Evolutionary conservation across 225 moss, liverwort and hornwort species (phyloP).

Genomic region (Lunularia cruciata): DNA sequence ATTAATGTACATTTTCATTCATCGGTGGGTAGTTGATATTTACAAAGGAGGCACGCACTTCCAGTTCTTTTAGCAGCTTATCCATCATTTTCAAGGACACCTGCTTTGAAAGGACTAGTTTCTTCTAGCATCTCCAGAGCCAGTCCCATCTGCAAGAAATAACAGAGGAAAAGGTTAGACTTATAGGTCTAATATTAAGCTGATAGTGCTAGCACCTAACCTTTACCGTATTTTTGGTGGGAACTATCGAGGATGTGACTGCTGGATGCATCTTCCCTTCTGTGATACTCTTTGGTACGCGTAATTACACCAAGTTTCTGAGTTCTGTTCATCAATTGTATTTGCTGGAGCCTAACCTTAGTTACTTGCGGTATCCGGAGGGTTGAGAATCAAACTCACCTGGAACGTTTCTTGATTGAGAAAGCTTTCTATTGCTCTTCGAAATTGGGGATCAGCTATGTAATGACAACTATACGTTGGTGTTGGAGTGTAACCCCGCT

Average conservation of each 20-base stretch:
- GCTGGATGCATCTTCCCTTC: too few relatives aligned
- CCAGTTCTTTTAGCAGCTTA: not conserved
- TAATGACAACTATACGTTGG: slow-evolving; percentile 97
- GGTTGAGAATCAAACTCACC: too few relatives aligned
- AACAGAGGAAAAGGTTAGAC: too few relatives aligned
- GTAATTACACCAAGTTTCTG: too few relatives aligned
- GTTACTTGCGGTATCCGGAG: too few relatives aligned
- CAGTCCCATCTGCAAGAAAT: slow-evolving; percentile 69
- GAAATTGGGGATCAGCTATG: slow-evolving; percentile 74
- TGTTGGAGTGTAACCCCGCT: slow-evolving; percentile 91
- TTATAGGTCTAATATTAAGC: too few relatives aligned
- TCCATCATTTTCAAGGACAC: slow-evolving; percentile 20
- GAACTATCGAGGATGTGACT: too few relatives aligned
- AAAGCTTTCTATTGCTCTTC: slow-evolving; percentile 68
- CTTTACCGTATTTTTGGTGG: too few relatives aligned
- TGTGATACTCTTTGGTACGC: too few relatives aligned
- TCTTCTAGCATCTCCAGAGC: slow-evolving; percentile 79
- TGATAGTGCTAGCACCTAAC: too few relatives aligned
- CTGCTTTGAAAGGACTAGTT: slow-evolving; percentile 71
- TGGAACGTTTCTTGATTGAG: slow-evolving; percentile 79
- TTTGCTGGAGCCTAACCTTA: too few relatives aligned
- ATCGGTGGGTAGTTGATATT: slow-evolving; percentile 15
- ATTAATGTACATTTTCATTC: slow-evolving; percentile 12
- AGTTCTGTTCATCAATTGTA: too few relatives aligned
- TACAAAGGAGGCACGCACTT: slow-evolving; percentile 10